A percentile compares a stretch with the other conserved stretches of the same genome.
phyloP scores from a whole-genome alignment of 2,329 filamentous ascomycete species.

The Microcera coccophila region DNA sequence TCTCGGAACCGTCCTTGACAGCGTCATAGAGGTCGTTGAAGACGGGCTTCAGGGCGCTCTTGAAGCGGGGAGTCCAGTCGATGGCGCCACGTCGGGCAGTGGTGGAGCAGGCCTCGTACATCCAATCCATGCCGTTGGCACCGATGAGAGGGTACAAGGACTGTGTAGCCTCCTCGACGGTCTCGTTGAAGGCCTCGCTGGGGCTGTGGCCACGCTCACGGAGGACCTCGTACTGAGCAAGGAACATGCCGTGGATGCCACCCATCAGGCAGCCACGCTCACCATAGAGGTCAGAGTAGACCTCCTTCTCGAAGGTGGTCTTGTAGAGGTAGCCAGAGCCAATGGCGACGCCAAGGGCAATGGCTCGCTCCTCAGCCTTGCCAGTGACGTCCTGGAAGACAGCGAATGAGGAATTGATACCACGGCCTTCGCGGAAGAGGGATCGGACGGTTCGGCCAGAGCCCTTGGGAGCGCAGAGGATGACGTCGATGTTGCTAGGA shows the following conservation, averaged over 20 bases:
- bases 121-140: constrained; percentile 99
- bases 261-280: constrained; percentile 99
- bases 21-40: constrained; percentile 97
- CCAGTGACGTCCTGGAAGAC: constrained; percentile 98
- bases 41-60: constrained; percentile 96
- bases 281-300: constrained; percentile 99
- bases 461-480: constrained; percentile 98
- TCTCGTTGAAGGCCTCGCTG: constrained; percentile 99
- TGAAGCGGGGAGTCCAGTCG: constrained; percentile 97
- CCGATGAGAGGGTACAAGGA: constrained; percentile 96
- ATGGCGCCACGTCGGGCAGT: constrained; percentile 97
- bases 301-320: constrained; percentile 99
- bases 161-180: constrained; percentile 98
- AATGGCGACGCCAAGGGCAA: constrained; percentile 94
- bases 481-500: constrained; percentile 93
- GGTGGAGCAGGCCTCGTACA: constrained; percentile 99
- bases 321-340: constrained; percentile 99
- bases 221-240: constrained; percentile 99
- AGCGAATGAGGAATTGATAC: constrained; percentile 99
- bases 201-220: constrained; percentile 97
- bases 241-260: constrained; percentile 99
- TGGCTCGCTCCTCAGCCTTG: constrained; percentile 95
- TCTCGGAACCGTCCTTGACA: constrained; percentile 89
- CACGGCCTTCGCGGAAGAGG: constrained; percentile 97
- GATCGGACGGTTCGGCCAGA: constrained; percentile 97